Base-by-base conservation (phyloP, 2,329 filamentous ascomycete genomes). In the Neofusicoccum ribis region DNA sequence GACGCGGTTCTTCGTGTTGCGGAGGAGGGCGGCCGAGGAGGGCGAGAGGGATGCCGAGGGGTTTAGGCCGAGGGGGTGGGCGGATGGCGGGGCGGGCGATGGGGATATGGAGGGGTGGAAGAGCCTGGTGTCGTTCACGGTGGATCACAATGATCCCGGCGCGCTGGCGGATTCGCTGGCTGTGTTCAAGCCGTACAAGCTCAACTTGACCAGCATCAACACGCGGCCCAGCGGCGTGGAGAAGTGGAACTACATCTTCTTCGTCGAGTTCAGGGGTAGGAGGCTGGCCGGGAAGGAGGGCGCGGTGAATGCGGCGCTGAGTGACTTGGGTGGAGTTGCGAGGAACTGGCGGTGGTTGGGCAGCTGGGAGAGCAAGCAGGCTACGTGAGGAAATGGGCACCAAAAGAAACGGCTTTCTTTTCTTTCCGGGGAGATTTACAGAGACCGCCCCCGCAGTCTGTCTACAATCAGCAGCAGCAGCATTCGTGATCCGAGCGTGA, bases 171-270 rank as follows among this genome's bases (percentile, higher is more conserved):
- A 91, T 70, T 91, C 89, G 36, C 82, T 98, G 66, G 85, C 89
- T 59, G 91, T 92, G 64, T 98, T 98, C 79, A 88, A 88, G 68
- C 82, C 81, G 7, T 84, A 86, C 69, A 84, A 85, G 5, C 83
- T 97, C 65, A 96, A 97, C 75, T 80, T 98, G 70, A 97, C 93
- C 36, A 94, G 90, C 76, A 96, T 98, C 77, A 93, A 93, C 75
- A 93, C 91, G 69, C 81, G 94, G 68, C 94, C 94, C 5, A 93
- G 91, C 71, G 85, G 91, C 64, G 81, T 85, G 44, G 80, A 82
- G 70, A 87, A 90, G 20, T 98, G 96, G 86, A 89, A 96, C 75
- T 98, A 98, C 79, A 86, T 97, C 43, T 97, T 98, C 80, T 93
- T 98, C 74, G 89, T 97, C 36, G 94, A 98, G 81, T 93, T 96